Evolutionary conservation across 768 basidiomycete genomes (phyloP), one percentile per base, ranked within the genome.

Genomic region (Mycena kentingensis): DNA sequence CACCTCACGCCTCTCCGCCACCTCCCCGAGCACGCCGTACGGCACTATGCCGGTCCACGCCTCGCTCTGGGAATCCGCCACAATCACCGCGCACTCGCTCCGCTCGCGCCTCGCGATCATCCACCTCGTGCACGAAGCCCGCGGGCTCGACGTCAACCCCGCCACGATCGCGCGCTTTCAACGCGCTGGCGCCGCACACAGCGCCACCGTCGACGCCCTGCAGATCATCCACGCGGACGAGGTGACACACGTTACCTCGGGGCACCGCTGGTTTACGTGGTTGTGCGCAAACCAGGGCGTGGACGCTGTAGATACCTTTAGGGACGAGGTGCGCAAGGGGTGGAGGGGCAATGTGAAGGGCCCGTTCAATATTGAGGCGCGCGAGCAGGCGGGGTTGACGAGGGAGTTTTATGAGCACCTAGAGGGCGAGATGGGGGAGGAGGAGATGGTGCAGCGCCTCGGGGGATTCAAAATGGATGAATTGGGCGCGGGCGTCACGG

Each of bases 191-290:
- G 88, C n/a, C n/a, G n/a, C n/a, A n/a, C n/a, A 90, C 63, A 53
- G 52, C 29, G 85, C 87, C 49, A 88, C 81, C 36, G 86, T 89
- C 36, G 67, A 75, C 15, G 80, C 81, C 25, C 77, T 93, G 67
- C 83, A 90, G 61, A 76, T 88, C 43, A 87, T 92, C 46, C 90
- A 92, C 58, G 78, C 80, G 0, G 90, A 92, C 67, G 90, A 92
- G 65, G 87, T 87, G 44, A 86, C 83, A 34, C 89, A 92, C 64
- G 90, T 92, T 28, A 89, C 88, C 1, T 80, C 86, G 0, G 89
- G 90, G 2, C 89, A 90, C 68, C 74, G 88, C 45, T 91, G 89
- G 88, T 90, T 92, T 67, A 85, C 84, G 8, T 91, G 85, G 85
- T 62, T 87, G 5, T 90, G 87, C 65, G 78, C 72, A 50, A 65